Evolutionary conservation across 345 rosid species (phyloP), one percentile per base, ranked within the genome.

Genomic region (Brassica nigra): DNA sequence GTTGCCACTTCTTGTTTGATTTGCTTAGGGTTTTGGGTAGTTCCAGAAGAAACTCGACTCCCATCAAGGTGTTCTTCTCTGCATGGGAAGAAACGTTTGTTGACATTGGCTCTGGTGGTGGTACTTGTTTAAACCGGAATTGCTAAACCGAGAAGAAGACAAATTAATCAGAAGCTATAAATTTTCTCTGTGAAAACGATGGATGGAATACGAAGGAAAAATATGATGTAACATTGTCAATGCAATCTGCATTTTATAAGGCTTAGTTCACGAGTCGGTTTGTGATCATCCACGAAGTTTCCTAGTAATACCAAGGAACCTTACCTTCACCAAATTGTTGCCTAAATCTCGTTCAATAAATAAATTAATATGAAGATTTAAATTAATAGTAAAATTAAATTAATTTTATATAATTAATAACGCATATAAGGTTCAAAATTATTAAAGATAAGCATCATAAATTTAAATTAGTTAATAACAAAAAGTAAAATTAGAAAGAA

Each of bases 1-100:
- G 57, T n/a, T 80, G 91, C 97, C 95, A 92, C 33, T 83, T 86
- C 37, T 83, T 84, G 71, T 39, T 66, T 55, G 89, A 20, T 69
- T 74, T 62, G 81, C 66, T 61, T 58, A 76, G 23, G 33, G 75
- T 66, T 70, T 73, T 44, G 4, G 89, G 84, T 27, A 73, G 66
- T n/a, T 76, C 27, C 4, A 85, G 80, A 23, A 88, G 73, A 64
- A 36, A 5, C 54, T 85, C 85, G 5, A 74, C 84, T 74, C 71
- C 68, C 1, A 59, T 42, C 6, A n/a, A 2, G 31, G 68, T 68
- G 59, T 62, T 29, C 18, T 75, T 75, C 36, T 70, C 71, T 73
- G 82, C 69, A 44, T 79, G 85, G 57, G 58, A 67, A 39, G 66
- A 4, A 31, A 76, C 57, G 54, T 66, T 44, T 33, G 16, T 80